Conservation (phyloP, 2,329 filamentous ascomycete genomes). For the Rutstroemia sp. region DNA sequence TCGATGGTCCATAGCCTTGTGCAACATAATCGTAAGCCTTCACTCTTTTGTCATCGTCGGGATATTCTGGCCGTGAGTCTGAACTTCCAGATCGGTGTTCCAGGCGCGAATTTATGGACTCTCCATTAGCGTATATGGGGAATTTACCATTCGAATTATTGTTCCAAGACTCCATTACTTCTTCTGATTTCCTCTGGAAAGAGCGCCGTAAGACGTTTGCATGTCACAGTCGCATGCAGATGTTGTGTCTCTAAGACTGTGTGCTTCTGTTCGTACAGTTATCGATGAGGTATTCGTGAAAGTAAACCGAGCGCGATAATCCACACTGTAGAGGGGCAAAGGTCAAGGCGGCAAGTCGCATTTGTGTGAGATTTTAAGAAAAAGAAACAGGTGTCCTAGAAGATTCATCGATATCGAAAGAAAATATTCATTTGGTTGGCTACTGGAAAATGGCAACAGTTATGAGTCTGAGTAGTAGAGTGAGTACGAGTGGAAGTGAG, state of each 20-base stretch:
- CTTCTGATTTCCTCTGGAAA: constrained; percentile 9
- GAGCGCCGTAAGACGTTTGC: not conserved
- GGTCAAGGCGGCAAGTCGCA: not conserved
- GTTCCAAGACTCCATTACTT: constrained; percentile 31
- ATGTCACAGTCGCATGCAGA: constrained; percentile 24
- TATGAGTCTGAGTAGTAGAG: not conserved
- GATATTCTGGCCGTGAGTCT: constrained; percentile 15
- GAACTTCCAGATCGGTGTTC: constrained; percentile 9
- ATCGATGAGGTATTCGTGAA: too few species aligned
- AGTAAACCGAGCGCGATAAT: too few species aligned
- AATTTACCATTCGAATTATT: constrained; percentile 29
- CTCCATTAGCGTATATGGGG: constrained; percentile 8
- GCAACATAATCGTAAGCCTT: constrained; percentile 5
- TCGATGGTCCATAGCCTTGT: constrained; percentile 24
- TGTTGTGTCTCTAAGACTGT: constrained; percentile 13
- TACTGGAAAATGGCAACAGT: not conserved
- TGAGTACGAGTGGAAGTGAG: not conserved
- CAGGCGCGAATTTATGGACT: constrained; percentile 6
- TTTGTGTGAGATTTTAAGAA: not conserved
- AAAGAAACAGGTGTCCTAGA: not conserved
- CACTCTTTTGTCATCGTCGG: constrained; percentile 3
- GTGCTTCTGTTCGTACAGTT: constrained; percentile 7
- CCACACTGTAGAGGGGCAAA: too few species aligned
- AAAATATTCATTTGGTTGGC: too few species aligned
- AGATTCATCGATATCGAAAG: not conserved